phyloP scores from a whole-genome alignment of 169 alveolate genomes.

The Cryptosporidium canis region DNA sequence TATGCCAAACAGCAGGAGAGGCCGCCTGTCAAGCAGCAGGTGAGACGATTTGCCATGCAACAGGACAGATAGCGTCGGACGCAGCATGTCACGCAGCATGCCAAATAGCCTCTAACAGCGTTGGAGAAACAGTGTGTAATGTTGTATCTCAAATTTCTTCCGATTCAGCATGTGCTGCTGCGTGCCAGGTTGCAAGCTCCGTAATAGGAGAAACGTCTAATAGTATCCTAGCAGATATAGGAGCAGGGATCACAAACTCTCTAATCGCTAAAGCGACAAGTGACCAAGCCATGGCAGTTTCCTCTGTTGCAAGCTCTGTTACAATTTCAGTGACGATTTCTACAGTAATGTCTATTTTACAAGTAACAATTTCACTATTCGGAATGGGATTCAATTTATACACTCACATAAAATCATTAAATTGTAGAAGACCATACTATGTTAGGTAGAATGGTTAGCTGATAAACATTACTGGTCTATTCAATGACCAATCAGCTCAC shows the following conservation, averaged over 20 bases:
- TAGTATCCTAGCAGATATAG: background rate
- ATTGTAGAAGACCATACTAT: conserved; percentile 49
- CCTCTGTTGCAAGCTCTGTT: conserved; percentile 6
- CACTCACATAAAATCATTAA: background rate
- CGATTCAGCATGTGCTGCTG: conserved; percentile 28
- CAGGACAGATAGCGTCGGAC: conserved; percentile 14
- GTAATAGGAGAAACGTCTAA: background rate
- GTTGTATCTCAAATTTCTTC: conserved; percentile 47
- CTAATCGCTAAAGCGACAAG: background rate
- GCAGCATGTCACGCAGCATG: conserved; percentile 63
- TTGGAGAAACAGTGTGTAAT: conserved; percentile 20
- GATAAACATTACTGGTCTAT: background rate
- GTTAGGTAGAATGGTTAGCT: background rate
- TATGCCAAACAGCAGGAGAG: conserved; percentile 46
- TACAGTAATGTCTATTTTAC: conserved; percentile 13
- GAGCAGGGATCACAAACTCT: conserved; percentile 7
- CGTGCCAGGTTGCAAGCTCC: conserved; percentile 11
- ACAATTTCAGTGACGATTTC: conserved; percentile 38
- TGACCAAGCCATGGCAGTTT: background rate
- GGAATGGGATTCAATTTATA: conserved; percentile 59
- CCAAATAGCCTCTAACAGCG: conserved; percentile 36
- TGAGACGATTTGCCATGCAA: conserved; percentile 6
- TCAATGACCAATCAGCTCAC: too few relatives aligned
- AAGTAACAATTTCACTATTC: conserved; percentile 23
- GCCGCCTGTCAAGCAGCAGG: conserved; percentile 8